Evolutionary conservation across 169 alveolate genomes (phyloP).

Genomic region (Plasmodium vinckei): DNA sequence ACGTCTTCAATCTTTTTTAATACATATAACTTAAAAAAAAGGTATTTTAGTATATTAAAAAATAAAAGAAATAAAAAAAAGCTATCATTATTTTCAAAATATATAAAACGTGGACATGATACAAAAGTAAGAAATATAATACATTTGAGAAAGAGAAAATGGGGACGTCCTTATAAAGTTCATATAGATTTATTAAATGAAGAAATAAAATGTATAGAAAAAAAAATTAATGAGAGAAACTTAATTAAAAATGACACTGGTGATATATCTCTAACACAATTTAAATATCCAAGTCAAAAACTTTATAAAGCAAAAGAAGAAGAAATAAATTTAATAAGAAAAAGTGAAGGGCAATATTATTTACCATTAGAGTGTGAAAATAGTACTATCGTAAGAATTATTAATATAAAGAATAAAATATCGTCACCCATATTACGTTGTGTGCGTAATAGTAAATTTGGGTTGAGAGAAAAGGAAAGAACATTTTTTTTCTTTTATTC

Average conservation of each 20-base stretch:
- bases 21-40: slow-evolving; percentile 2
- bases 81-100: slow-evolving; percentile 13
- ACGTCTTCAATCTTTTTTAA: background rate
- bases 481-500: slow-evolving; percentile 75
- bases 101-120: slow-evolving; percentile 22
- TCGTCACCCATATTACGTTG: slow-evolving; percentile 87
- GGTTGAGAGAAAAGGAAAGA: slow-evolving; percentile 88
- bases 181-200: slow-evolving; percentile 64
- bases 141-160: background rate
- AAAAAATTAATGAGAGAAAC: slow-evolving; percentile 38
- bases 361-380: slow-evolving; percentile 87
- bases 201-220: slow-evolving; percentile 58
- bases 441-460: slow-evolving; percentile 87
- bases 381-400: slow-evolving; percentile 86
- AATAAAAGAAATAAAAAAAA: slow-evolving; percentile 9
- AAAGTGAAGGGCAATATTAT: slow-evolving; percentile 77
- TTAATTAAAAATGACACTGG: slow-evolving; percentile 13
- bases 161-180: slow-evolving; percentile 1
- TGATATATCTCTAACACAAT: slow-evolving; percentile 24
- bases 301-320: slow-evolving; percentile 78
- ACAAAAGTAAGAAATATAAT: slow-evolving; percentile 12
- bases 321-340: slow-evolving; percentile 77
- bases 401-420: slow-evolving; percentile 81
- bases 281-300: slow-evolving; percentile 80
- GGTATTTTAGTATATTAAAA: slow-evolving; percentile 9